Evolutionary conservation across 768 basidiomycete genomes (phyloP).

Genomic region (Mycena sanguinolenta): DNA sequence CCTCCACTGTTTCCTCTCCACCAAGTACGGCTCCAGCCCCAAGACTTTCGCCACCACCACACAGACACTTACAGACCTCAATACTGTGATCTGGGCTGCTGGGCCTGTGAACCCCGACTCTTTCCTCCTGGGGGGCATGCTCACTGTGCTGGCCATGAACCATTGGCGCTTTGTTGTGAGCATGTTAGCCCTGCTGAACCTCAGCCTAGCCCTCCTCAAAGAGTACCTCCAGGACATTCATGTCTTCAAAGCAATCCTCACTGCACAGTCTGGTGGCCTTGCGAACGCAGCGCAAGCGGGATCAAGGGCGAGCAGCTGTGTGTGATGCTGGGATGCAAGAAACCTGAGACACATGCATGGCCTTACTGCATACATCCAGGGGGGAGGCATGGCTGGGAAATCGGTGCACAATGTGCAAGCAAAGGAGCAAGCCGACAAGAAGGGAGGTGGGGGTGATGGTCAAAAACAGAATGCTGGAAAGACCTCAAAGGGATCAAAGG

Average conservation of each 20-base stretch:
- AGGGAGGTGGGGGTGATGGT: too few species aligned
- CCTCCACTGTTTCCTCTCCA: background rate
- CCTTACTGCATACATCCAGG: conserved; percentile 10
- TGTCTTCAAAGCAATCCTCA: too few species aligned
- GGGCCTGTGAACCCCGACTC: background rate
- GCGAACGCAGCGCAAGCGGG: background rate
- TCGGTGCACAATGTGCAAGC: conserved; percentile 8
- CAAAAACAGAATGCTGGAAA: too few species aligned
- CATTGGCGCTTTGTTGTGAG: background rate
- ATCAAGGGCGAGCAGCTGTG: too few species aligned
- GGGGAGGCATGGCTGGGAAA: conserved; percentile 29
- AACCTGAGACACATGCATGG: background rate
- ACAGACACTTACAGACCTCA: background rate
- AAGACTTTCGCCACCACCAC: background rate
- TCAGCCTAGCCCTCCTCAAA: background rate
- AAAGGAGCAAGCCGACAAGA: too few species aligned
- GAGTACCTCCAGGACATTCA: background rate
- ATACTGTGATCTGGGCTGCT: background rate
- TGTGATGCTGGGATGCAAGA: background rate
- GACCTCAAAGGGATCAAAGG: too few species aligned
- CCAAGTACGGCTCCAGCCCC: background rate
- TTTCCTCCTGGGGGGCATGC: background rate
- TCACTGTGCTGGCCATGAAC: background rate
- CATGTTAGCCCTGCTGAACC: background rate
- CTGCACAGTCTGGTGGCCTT: background rate